Base-by-base conservation (phyloP, 495 filamentous ascomycete species). In the Annulohypoxylon moriforme region DNA sequence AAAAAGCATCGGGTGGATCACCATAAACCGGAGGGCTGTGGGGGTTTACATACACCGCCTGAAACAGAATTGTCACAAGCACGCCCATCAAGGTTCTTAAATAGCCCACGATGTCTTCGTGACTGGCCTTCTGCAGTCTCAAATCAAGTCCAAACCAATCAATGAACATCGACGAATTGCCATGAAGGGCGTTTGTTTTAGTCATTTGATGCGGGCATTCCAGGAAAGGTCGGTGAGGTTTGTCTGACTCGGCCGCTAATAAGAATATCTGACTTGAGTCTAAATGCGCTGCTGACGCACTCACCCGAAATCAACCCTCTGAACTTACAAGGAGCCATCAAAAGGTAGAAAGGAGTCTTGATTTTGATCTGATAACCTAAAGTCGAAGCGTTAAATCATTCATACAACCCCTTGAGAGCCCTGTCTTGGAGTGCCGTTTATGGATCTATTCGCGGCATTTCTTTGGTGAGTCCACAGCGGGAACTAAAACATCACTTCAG, bases 1-100 rank as follows among this genome's bases (percentile, higher is more conserved):
- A 44, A 16, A n/a, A 44, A 44, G 40, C 46, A 49, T 13, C 4
- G 13, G 29, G 50, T 55, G 25, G 50, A 13, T 33, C 50, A 55
- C 31, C 24, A 38, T 10, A 29, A 11, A 44, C 57, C 38, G 24
- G 57, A 44, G 10, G 38, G 34, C 11, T 13, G 29, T 60, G 57
- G 42, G 36, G 57, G 38, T 10, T 10, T 52, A 64, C 42, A 33
- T 62, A 72, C 63, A 72, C 69, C 64, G 69, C 69, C 55, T 56
- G 38, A 59, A 53, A 60, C 27, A 8, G 22, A 16, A 29, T 8
- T 27, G 60, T 60, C 64, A 60, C 53, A 63, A 22, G 44, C 20
- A 62, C 1, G 55, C 55, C 69, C 69, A 49, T 46, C 69, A 72
- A 68, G 69, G 69, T 68, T 47, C 69, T 72, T 47, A 27, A 31